Base-by-base conservation (phyloP, 2,329 filamentous ascomycete species). In the Fusarium xylarioides region DNA sequence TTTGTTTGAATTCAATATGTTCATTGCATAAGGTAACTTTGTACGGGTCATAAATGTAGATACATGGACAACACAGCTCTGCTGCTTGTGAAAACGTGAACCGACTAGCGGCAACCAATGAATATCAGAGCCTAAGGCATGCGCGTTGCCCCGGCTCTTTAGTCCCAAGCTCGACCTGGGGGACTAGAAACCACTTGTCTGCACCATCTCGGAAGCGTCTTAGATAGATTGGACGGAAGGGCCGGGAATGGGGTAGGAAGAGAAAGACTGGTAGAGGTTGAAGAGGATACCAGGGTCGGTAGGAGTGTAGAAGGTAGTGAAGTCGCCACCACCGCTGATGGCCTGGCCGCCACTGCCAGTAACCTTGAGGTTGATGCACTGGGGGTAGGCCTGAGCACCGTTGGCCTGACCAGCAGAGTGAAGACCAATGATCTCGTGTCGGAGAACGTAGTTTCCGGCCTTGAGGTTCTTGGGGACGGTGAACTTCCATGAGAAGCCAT, bases 351-450 rank as follows among this genome's bases (percentile, higher is more conserved):
- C 82, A 50, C 80, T 78, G 44, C 86, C 85, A 52, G 81, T 83
- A 54, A 88, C 81, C 75, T 84, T 80, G 46, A 87, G 77, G 75
- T 87, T 86, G 66, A 86, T 80, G 76, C 86, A 88, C 81, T 87
- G 85, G n/a, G 86, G 86, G 77, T 88, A 88, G 63, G 82, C 81
- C 78, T 88, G 86, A 5, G 86, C 86, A 61, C 83, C 83, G 21
- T 81, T 77, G 57, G 54, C 59, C 43, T 79, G 73, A 8, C 80
- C 83, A 19, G 83, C 86, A 35, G 82, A 82, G 82, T 89, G 87
- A 26, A 89, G 84, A 26, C 84, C 87, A 59, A 89, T 86, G 77
- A 88, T 86, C 80, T 89, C 87, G 78, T 88, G 85, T 62, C 87
- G 85, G 52, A 88, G 82, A 62, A 89, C 85, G 74, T 89, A 89